Evolutionary conservation across 1,139 yeast species (phyloP), one percentile per base, ranked within the genome.

Genomic region (Yamadazyma blattariae): DNA sequence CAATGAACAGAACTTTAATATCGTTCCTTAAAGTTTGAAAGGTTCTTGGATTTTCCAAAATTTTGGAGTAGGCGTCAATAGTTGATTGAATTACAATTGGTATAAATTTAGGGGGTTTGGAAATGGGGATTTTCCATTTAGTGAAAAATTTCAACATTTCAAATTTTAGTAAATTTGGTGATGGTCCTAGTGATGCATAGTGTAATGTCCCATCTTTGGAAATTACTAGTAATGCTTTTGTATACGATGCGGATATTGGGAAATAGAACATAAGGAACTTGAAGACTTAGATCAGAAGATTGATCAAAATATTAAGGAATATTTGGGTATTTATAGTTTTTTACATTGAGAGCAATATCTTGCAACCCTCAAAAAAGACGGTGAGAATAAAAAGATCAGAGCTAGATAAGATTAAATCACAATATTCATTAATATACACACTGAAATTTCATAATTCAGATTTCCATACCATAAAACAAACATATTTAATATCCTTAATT

Each of bases 391-490:
- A n/a, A n/a, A n/a, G n/a, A n/a, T n/a, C n/a, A n/a, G n/a, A n/a
- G n/a, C n/a, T n/a, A n/a, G n/a, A n/a, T n/a, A n/a, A n/a, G n/a
- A n/a, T n/a, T n/a, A n/a, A n/a, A n/a, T n/a, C 22, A 32, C 30
- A 32, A 26, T 12, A 8, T 19, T 22, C 19, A 23, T 31, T 31
- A 32, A 26, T 32, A 27, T 31, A 31, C 34, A 31, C 21, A 25
- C 34, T 26, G 34, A 31, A 31, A 31, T 19, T 24, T 25, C 34
- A 31, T 31, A n/a, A 31, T 31, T 31, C 34, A 26, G 34, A 29
- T 29, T 29, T 29, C 20, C 20, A 29, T n/a, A n/a, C n/a, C 31
- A 29, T 29, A 29, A 29, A 29, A 16, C 31, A 29, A 29, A 13
- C 31, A 16, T n/a, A n/a, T n/a, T n/a, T n/a, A n/a, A n/a, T n/a